Evolutionary conservation across 345 rosid genomes (phyloP).

Genomic region (Erucastrum elatum): DNA sequence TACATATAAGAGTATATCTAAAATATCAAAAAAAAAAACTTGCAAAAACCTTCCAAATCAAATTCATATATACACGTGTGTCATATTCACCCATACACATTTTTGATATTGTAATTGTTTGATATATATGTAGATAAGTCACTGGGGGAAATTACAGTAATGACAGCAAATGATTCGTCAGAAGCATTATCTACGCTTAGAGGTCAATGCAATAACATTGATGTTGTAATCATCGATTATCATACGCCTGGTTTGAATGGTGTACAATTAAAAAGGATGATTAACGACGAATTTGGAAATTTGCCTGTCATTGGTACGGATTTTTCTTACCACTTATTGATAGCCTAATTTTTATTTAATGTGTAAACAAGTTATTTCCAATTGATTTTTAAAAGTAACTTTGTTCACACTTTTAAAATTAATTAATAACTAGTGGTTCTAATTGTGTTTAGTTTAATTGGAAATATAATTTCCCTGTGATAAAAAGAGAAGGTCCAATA

Average conservation of each 20-base stretch:
- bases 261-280: constrained; percentile 42
- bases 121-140: constrained; percentile 1
- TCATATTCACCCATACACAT: neutral
- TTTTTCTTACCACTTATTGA: neutral
- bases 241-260: constrained; percentile 61
- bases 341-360: neutral
- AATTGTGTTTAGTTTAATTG: neutral
- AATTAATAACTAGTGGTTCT: neutral
- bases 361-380: neutral
- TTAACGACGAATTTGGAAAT: constrained; percentile 43
- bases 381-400: neutral
- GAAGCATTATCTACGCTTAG: constrained; percentile 53
- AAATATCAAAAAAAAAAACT: neutral
- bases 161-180: constrained; percentile 39
- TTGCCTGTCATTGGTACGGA: constrained; percentile 57
- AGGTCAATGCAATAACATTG: constrained; percentile 22
- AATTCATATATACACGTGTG: neutral
- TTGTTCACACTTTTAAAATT: neutral
- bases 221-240: constrained; percentile 58
- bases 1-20: too few species aligned
- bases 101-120: neutral
- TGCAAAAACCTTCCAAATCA: neutral
- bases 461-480: neutral
- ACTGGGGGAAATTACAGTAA: constrained; percentile 32
- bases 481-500: neutral